Conservation (phyloP, 805 yeast species). For the Cyberlindnera suaveolens region DNA sequence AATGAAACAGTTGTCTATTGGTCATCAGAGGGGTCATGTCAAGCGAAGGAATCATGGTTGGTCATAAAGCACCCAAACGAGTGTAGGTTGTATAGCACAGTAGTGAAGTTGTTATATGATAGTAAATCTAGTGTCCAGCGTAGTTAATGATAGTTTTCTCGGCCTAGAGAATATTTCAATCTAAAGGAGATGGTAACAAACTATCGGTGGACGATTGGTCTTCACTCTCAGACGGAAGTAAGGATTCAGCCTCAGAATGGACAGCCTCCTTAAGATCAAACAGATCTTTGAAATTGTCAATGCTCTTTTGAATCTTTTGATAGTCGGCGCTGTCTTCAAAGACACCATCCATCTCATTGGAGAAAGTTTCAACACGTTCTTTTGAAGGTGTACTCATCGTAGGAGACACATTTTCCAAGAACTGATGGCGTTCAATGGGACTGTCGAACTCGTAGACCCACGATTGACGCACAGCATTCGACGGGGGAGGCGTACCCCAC, state of each 20-base stretch:
- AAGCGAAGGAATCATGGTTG: neutral
- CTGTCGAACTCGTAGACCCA: constrained; percentile 19
- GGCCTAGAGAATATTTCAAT: no score
- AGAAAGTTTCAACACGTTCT: neutral
- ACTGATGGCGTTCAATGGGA: constrained; percentile 5
- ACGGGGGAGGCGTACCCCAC: constrained; percentile 21
- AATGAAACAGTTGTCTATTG: neutral
- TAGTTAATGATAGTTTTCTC: no score
- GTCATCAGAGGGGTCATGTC: constrained; percentile 1
- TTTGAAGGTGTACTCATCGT: neutral
- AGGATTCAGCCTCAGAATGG: neutral
- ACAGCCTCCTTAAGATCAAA: neutral
- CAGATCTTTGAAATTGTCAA: neutral
- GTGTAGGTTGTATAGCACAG: neutral
- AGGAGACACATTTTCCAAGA: constrained; percentile 1
- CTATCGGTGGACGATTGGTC: no score
- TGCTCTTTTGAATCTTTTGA: neutral
- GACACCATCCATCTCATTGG: constrained; percentile 1
- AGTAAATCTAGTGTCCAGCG: neutral
- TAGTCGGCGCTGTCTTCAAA: constrained; percentile 1
- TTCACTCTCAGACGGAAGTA: neutral
- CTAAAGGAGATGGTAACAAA: no score
- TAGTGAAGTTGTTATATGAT: neutral
- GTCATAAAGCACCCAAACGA: neutral
- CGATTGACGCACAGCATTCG: constrained; percentile 18